These are phyloP conservation scores for Phanerochaete carnosa DNA, from an alignment of 768 basidiomycete genomes.

Conservation along the genomic window DNA sequence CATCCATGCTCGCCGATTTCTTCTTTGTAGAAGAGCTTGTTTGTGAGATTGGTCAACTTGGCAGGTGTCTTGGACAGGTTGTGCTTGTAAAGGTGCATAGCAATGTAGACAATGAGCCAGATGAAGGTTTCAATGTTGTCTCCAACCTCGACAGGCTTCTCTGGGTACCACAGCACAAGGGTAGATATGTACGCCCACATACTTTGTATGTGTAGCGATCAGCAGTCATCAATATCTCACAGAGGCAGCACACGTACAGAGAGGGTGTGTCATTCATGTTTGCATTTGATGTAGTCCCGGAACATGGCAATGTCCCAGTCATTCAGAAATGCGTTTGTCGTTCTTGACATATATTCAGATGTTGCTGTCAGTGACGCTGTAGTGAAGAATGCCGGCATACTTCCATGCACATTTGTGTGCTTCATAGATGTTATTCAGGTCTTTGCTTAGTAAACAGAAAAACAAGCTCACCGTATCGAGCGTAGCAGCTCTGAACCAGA, in stretches of 20 bases:
- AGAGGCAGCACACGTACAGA: background rate
- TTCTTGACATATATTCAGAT: background rate
- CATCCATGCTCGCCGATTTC: background rate
- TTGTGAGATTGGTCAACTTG: background rate
- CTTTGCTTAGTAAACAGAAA: no score
- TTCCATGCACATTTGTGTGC: no score
- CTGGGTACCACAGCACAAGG: background rate
- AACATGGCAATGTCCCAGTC: constrained; percentile 12
- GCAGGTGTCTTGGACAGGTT: background rate
- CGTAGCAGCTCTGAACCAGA: background rate
- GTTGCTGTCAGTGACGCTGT: constrained; percentile 1
- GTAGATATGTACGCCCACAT: constrained; percentile 18
- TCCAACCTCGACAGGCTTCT: background rate
- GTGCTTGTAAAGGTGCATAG: background rate
- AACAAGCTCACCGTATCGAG: no score
- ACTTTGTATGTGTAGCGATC: constrained; percentile 8
- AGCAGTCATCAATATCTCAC: background rate
- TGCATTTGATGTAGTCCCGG: background rate
- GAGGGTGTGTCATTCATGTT: background rate
- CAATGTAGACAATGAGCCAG: constrained; percentile 3
- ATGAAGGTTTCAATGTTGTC: constrained; percentile 20
- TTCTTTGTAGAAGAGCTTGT: background rate
- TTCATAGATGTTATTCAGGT: no score
- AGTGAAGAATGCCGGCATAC: background rate
- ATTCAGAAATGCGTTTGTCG: background rate